Percentiles rank a stretch among this genome's conserved stretches.
Conservation (phyloP, 2,329 filamentous ascomycete genomes). For the Clarireedia paspali region DNA sequence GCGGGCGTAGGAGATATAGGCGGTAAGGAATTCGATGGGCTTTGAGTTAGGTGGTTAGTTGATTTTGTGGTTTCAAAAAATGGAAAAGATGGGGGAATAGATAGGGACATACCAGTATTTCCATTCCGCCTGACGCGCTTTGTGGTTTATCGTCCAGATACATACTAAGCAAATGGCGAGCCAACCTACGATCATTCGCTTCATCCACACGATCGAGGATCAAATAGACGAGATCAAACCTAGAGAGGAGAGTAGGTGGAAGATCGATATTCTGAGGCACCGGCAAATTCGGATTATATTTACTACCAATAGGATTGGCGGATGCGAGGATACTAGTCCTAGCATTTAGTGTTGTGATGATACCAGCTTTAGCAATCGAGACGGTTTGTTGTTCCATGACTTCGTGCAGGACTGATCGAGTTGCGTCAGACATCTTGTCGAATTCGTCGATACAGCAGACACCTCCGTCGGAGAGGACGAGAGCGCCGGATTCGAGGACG, state of each 20-base stretch:
- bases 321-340: conserved; percentile 93
- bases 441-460: conserved; percentile 76
- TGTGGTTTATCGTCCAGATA: conserved; percentile 93
- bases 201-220: conserved; percentile 93
- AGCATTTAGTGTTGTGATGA: conserved; percentile 86
- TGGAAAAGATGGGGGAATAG: conserved; percentile 4
- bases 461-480: conserved; percentile 67
- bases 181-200: conserved; percentile 77
- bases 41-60: conserved; percentile 28
- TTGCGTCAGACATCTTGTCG: conserved; percentile 72
- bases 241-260: conserved; percentile 85
- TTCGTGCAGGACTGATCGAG: conserved; percentile 67
- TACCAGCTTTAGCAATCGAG: conserved; percentile 70
- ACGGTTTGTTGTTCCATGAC: conserved; percentile 78
- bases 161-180: conserved; percentile 89
- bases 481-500: conserved; percentile 66
- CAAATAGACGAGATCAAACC: conserved; percentile 95
- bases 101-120: conserved; percentile 63
- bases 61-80: neutral
- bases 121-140: conserved; percentile 63
- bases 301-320: conserved; percentile 94
- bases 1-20: conserved; percentile 95
- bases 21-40: conserved; percentile 91
- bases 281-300: conserved; percentile 92
- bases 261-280: conserved; percentile 98